Conservation (phyloP, 2,329 filamentous ascomycete species). For the Ceratocystis cacaofunesta region DNA sequence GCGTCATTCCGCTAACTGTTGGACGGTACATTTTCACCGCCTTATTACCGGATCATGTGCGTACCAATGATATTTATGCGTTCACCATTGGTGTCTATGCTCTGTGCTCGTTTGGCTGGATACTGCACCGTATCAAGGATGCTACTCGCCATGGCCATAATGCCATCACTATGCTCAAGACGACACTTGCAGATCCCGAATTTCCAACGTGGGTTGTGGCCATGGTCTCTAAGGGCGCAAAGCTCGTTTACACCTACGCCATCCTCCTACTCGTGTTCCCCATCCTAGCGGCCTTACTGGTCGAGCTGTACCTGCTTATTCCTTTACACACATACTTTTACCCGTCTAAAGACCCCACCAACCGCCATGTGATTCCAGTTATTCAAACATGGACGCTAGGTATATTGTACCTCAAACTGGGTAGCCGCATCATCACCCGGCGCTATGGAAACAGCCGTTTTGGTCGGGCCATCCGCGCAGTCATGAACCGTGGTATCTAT, state of each 20-base stretch:
- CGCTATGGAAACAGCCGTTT: slow-evolving; percentile 38
- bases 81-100: slow-evolving; percentile 83
- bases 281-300: slow-evolving; percentile 58
- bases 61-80: slow-evolving; percentile 89
- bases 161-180: background rate
- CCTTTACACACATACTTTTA: slow-evolving; percentile 70
- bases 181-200: slow-evolving; percentile 19
- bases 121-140: slow-evolving; percentile 33
- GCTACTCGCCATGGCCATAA: background rate
- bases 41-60: slow-evolving; percentile 54
- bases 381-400: slow-evolving; percentile 92
- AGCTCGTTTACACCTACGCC: slow-evolving; percentile 58
- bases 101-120: slow-evolving; percentile 53
- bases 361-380: slow-evolving; percentile 59
- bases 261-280: slow-evolving; percentile 69
- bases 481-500: slow-evolving; percentile 61
- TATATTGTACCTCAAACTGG: slow-evolving; percentile 75
- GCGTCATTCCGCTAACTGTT: slow-evolving; percentile 72
- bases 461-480: slow-evolving; percentile 57
- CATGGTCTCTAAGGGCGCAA: slow-evolving; percentile 24
- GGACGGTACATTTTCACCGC: slow-evolving; percentile 64
- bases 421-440: slow-evolving; percentile 32
- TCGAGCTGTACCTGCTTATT: slow-evolving; percentile 79
- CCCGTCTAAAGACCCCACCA: slow-evolving; percentile 21
- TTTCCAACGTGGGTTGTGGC: slow-evolving; percentile 18